Evolutionary conservation across 1,284 basidiomycete genomes (phyloP).

Genomic region (Xerocomus nothofagi): DNA sequence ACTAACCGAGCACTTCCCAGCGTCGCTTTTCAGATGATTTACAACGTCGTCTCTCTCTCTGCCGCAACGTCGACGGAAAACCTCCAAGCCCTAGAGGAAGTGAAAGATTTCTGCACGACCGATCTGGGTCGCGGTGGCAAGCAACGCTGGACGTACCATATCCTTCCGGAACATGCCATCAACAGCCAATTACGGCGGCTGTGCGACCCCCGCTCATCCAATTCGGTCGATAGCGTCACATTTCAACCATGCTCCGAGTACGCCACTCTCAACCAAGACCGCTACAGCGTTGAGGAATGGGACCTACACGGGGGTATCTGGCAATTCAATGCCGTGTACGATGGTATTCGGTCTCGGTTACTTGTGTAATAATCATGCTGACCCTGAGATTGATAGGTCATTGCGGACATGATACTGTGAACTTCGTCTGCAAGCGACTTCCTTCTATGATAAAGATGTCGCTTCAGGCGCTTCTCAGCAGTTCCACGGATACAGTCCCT

Average conservation of each 20-base stretch:
- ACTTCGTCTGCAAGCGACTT: slow-evolving; percentile 47
- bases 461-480: slow-evolving; percentile 42
- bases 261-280: slow-evolving; percentile 53
- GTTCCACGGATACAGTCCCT: slow-evolving; percentile 29
- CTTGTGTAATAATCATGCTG: slow-evolving; percentile 4
- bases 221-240: slow-evolving; percentile 47
- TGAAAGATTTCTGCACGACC: slow-evolving; percentile 51
- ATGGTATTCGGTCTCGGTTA: slow-evolving; percentile 42
- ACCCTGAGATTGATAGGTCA: slow-evolving; percentile 46
- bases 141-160: slow-evolving; percentile 56
- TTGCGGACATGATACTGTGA: slow-evolving; percentile 58
- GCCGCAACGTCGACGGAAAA: slow-evolving; percentile 50
- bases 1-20: slow-evolving; percentile 5
- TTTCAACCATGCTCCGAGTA: slow-evolving; percentile 62
- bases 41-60: slow-evolving; percentile 41
- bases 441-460: slow-evolving; percentile 46
- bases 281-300: slow-evolving; percentile 56
- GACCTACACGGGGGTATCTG: slow-evolving; percentile 51
- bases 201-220: slow-evolving; percentile 38
- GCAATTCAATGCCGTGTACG: slow-evolving; percentile 60
- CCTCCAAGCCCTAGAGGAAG: slow-evolving; percentile 50
- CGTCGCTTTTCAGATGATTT: slow-evolving; percentile 31
- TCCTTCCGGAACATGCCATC: slow-evolving; percentile 48
- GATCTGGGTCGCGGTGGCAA: slow-evolving; percentile 56
- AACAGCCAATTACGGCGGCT: slow-evolving; percentile 46